These are phyloP conservation scores for Acer negundo DNA, from an alignment of 345 rosid genomes.

Conservation along the genomic window DNA sequence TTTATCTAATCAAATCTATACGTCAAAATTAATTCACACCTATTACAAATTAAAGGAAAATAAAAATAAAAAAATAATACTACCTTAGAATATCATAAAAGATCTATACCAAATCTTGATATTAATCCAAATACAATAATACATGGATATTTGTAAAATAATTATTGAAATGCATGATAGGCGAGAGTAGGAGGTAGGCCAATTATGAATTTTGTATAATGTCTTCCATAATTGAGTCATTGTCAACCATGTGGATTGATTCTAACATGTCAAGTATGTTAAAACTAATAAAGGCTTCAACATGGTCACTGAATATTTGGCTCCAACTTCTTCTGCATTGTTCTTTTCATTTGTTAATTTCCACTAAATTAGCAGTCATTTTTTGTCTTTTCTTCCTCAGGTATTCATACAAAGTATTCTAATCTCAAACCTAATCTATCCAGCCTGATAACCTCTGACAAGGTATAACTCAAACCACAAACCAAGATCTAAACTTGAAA, in stretches of 20 bases:
- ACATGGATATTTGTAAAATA: too few relatives aligned
- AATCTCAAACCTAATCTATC: neutral
- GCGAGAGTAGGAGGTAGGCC: neutral
- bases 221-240: neutral
- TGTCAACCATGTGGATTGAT: constrained; percentile 23
- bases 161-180: neutral
- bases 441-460: neutral
- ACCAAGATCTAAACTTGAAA: neutral
- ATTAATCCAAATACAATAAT: too few relatives aligned
- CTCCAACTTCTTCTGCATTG: neutral
- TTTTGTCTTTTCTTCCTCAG: neutral
- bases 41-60: too few relatives aligned
- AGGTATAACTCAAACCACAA: neutral
- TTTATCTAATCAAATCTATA: too few relatives aligned
- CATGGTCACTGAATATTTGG: neutral
- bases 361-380: neutral
- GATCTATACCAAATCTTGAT: too few relatives aligned
- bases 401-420: neutral
- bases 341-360: neutral
- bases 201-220: neutral
- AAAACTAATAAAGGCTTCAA: neutral
- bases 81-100: too few relatives aligned
- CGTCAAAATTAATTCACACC: too few relatives aligned
- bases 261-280: neutral
- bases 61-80: too few relatives aligned